Percentiles rank a stretch among this genome's conserved stretches.
Evolutionary conservation across 2,329 filamentous ascomycete genomes (phyloP).

Genomic region (Talaromyces sp.): DNA sequence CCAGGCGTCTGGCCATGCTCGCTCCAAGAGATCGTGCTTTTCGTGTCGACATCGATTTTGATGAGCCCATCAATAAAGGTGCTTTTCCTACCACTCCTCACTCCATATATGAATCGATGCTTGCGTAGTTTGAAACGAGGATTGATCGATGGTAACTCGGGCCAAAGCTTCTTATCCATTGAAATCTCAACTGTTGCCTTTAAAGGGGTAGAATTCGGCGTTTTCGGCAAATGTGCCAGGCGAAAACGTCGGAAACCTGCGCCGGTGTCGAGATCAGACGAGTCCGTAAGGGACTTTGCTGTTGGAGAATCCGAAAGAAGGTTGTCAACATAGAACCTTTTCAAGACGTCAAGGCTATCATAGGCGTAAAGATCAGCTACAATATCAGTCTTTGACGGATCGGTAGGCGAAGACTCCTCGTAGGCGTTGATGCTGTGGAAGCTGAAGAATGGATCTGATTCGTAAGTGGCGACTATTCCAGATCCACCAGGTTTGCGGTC

Average conservation of each 20-base stretch:
- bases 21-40: slow-evolving; percentile 43
- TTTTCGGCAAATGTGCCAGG: slow-evolving; percentile 31
- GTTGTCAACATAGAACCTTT: slow-evolving; percentile 67
- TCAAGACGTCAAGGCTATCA: slow-evolving; percentile 61
- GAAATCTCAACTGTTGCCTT: slow-evolving; percentile 5
- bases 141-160: slow-evolving; percentile 53
- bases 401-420: slow-evolving; percentile 51
- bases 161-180: slow-evolving; percentile 17
- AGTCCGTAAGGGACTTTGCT: slow-evolving; percentile 26
- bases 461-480: slow-evolving; percentile 67
- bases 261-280: neutral
- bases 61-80: slow-evolving; percentile 52
- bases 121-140: slow-evolving; percentile 40
- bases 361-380: slow-evolving; percentile 65
- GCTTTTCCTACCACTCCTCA: slow-evolving; percentile 44
- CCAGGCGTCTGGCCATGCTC: slow-evolving; percentile 50
- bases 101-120: slow-evolving; percentile 51
- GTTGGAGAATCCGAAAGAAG: slow-evolving; percentile 55
- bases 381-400: slow-evolving; percentile 47
- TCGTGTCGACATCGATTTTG: slow-evolving; percentile 51
- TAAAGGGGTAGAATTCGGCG: slow-evolving; percentile 21
- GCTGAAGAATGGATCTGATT: slow-evolving; percentile 67
- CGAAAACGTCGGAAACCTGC: slow-evolving; percentile 36
- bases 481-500: slow-evolving; percentile 56
- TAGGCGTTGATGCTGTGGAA: slow-evolving; percentile 79